phyloP scores from a whole-genome alignment of 768 basidiomycete genomes.

The Amanita polypyramis region DNA sequence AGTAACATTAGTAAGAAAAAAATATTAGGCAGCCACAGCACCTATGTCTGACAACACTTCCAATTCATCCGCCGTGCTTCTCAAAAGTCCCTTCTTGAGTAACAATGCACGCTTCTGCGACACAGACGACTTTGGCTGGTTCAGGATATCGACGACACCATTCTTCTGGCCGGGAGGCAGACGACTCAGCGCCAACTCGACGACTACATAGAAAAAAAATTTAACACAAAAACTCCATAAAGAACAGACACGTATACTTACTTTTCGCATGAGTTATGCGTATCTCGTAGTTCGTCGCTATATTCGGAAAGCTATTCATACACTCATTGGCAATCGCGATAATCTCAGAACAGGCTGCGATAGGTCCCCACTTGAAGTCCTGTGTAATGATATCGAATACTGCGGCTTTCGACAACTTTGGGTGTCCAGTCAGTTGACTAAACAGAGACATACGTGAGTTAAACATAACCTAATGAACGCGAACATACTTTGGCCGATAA shows the following conservation, averaged over 20 bases:
- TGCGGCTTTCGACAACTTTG: constrained; percentile 61
- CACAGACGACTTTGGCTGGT: constrained; percentile 50
- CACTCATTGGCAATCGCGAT: constrained; percentile 59
- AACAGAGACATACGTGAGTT: constrained; percentile 6
- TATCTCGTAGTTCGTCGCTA: constrained; percentile 59
- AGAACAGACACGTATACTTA: constrained; percentile 21
- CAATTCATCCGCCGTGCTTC: constrained; percentile 62
- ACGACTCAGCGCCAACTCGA: constrained; percentile 51
- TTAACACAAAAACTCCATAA: not conserved
- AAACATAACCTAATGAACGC: not conserved
- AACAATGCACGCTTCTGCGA: constrained; percentile 63
- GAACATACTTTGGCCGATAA: constrained; percentile 52
- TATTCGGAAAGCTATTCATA: constrained; percentile 62
- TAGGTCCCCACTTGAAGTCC: constrained; percentile 50
- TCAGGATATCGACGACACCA: constrained; percentile 54
- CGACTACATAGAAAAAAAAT: constrained; percentile 33
- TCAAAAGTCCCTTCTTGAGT: constrained; percentile 57
- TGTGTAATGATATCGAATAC: constrained; percentile 79
- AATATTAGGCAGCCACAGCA: constrained; percentile 16
- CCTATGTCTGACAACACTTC: constrained; percentile 59
- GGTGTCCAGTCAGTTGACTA: constrained; percentile 64
- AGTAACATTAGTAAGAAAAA: not conserved
- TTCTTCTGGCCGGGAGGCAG: constrained; percentile 46
- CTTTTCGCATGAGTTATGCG: constrained; percentile 71
- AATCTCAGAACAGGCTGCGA: constrained; percentile 66